Conservation (phyloP, 768 basidiomycete genomes). For the Punctularia strigosozonata region DNA sequence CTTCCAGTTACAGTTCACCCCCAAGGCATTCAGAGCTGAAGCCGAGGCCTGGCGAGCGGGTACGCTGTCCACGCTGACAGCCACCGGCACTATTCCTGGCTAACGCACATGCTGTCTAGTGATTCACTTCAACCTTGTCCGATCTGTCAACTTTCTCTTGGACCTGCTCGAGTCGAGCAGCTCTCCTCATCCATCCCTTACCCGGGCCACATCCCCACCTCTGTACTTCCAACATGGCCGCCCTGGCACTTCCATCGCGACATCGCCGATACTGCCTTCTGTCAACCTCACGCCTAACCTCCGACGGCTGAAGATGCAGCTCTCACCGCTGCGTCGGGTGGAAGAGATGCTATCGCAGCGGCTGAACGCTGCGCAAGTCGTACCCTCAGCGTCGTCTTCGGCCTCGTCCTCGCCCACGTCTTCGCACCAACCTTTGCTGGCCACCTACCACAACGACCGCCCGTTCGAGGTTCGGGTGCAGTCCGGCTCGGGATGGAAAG, state of each 20-base stretch:
- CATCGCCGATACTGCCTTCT: constrained; percentile 6
- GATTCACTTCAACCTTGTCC: constrained; percentile 58
- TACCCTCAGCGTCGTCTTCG: constrained; percentile 6
- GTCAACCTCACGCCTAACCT: constrained; percentile 17
- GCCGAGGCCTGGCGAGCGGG: constrained; percentile 50
- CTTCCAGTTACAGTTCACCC: constrained; percentile 50
- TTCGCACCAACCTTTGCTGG: background rate
- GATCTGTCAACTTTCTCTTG: constrained; percentile 33
- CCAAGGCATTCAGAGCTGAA: constrained; percentile 46
- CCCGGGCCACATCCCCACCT: constrained; percentile 7
- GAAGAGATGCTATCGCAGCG: constrained; percentile 35
- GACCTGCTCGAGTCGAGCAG: constrained; percentile 26
- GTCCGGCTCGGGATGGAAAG: constrained; percentile 37
- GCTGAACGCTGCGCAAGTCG: constrained; percentile 16
- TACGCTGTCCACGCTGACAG: too few species aligned
- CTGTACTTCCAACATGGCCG: background rate
- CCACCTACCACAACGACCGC: constrained; percentile 24
- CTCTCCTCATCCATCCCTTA: constrained; percentile 21
- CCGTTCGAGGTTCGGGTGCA: constrained; percentile 37
- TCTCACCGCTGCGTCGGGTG: constrained; percentile 44
- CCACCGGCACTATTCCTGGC: too few species aligned
- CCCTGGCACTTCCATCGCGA: constrained; percentile 3
- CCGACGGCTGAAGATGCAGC: constrained; percentile 33
- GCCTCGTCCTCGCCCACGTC: constrained; percentile 6
- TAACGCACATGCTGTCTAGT: too few species aligned